Percentiles rank a stretch among this genome's conserved stretches.
phyloP scores from a whole-genome alignment of 2,329 filamentous ascomycete species.

The Cladorrhinum sp. region DNA sequence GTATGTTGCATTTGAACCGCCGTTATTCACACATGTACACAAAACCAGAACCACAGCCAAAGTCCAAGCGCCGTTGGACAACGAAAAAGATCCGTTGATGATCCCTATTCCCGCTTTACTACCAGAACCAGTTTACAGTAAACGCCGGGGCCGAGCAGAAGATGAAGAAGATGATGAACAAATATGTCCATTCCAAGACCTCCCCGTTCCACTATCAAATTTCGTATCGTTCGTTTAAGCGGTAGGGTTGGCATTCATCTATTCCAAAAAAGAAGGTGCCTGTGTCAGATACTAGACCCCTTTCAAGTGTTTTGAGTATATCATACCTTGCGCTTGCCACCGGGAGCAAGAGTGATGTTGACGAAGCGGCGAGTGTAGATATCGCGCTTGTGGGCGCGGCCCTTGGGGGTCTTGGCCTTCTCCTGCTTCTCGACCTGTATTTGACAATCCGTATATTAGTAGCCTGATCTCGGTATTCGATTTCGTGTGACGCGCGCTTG shows the following conservation, averaged over 20 bases:
- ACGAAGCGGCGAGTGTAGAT: slow-evolving; percentile 97
- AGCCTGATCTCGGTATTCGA: background rate
- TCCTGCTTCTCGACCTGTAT: slow-evolving; percentile 78
- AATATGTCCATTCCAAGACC: background rate
- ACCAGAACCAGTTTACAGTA: slow-evolving; percentile 1
- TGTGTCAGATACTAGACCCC: background rate
- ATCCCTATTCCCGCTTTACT: background rate
- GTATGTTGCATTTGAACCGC: no score
- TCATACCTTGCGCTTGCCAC: slow-evolving; percentile 95
- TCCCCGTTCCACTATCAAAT: background rate
- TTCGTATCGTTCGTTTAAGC: slow-evolving; percentile 24
- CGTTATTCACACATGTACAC: background rate
- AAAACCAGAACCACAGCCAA: background rate
- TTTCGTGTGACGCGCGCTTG: background rate
- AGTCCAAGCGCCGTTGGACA: slow-evolving; percentile 18
- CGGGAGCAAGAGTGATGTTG: slow-evolving; percentile 86
- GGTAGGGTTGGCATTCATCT: slow-evolving; percentile 31
- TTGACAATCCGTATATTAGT: background rate
- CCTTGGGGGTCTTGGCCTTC: slow-evolving; percentile 97
- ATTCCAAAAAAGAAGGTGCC: background rate
- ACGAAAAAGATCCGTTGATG: background rate
- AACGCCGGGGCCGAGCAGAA: slow-evolving; percentile 5
- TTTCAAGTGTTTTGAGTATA: background rate
- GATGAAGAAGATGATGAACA: background rate
- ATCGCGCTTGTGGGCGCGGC: slow-evolving; percentile 94